These are phyloP conservation scores for Aureobasidium sp. DNA, from an alignment of 2,329 filamentous ascomycete genomes.

Conservation along the genomic window DNA sequence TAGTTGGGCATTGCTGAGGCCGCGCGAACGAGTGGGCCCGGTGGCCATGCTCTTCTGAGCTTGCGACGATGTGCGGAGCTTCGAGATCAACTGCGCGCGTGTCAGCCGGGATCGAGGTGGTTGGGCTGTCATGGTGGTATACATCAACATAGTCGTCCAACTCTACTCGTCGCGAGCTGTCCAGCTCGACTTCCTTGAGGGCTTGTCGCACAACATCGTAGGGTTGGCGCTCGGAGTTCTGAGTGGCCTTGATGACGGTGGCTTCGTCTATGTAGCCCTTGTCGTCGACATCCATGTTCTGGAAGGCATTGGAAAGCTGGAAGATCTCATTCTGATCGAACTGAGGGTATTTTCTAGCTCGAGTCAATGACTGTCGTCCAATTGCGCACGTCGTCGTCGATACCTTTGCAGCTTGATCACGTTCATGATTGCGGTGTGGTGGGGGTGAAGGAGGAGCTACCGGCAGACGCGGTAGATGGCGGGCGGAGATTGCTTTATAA, in stretches of 20 bases:
- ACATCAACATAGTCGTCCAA: constrained; percentile 98
- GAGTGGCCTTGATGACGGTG: constrained; percentile 95
- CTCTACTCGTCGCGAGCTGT: constrained; percentile 95
- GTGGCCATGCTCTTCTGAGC: constrained; percentile 58
- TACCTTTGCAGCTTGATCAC: constrained; percentile 96
- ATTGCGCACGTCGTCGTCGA: constrained; percentile 32
- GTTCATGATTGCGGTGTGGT: constrained; percentile 73
- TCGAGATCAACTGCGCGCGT: constrained; percentile 79
- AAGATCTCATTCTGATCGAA: constrained; percentile 98
- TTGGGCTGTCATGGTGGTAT: constrained; percentile 43
- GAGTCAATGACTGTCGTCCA: constrained; percentile 16
- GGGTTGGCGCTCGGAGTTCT: constrained; percentile 92
- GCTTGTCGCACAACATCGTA: constrained; percentile 99
- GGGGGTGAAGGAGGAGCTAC: constrained; percentile 8
- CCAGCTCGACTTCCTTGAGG: constrained; percentile 95
- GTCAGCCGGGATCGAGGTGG: constrained; percentile 2
- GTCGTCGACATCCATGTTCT: constrained; percentile 95
- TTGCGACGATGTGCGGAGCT: constrained; percentile 64
- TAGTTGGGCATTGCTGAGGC: constrained; percentile 49
- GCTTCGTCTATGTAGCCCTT: constrained; percentile 98
- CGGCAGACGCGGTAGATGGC: constrained; percentile 3
- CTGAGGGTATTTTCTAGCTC: constrained; percentile 91
- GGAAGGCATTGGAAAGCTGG: constrained; percentile 91
- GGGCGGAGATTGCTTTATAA: constrained; percentile 13
- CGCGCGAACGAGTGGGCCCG: constrained; percentile 61